Conservation (phyloP, 805 yeast species). For the Nakazawaea sp. region DNA sequence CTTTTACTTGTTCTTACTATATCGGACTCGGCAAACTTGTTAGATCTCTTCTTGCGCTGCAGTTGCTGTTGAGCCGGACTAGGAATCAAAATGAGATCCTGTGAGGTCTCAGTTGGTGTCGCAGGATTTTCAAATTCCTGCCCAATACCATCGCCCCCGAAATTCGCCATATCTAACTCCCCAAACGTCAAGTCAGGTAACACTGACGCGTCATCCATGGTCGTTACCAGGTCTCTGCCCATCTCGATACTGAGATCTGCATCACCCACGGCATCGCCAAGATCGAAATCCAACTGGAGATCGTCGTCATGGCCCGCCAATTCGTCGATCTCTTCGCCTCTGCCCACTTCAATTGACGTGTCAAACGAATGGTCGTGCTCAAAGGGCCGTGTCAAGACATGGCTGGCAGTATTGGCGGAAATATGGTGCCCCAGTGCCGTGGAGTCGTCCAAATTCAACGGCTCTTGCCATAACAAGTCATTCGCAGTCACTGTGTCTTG, state of each 20-base stretch:
- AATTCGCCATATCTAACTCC: constrained; percentile 13
- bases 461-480: constrained; percentile 65
- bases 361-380: constrained; percentile 27
- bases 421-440: no score
- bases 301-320: constrained; percentile 22
- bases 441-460: constrained; percentile 35
- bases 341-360: constrained; percentile 61
- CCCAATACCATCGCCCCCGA: constrained; percentile 9
- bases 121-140: constrained; percentile 12
- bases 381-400: neutral
- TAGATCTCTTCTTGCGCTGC: constrained; percentile 19
- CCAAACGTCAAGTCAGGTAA: constrained; percentile 22
- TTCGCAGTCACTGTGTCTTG: constrained; percentile 75
- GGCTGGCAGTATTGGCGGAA: constrained; percentile 1
- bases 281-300: constrained; percentile 26
- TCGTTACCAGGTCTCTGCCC: constrained; percentile 34
- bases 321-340: constrained; percentile 35
- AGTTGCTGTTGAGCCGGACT: constrained; percentile 9
- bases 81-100: neutral
- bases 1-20: constrained; percentile 45
- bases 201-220: constrained; percentile 7
- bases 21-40: constrained; percentile 24
- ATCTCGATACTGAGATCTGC: constrained; percentile 32
- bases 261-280: constrained; percentile 17
- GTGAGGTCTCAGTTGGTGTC: constrained; percentile 10